A percentile compares a stretch with the other conserved stretches of the same genome.
phyloP scores from a whole-genome alignment of 257 asterid species.

The Euphrasia confusa region DNA sequence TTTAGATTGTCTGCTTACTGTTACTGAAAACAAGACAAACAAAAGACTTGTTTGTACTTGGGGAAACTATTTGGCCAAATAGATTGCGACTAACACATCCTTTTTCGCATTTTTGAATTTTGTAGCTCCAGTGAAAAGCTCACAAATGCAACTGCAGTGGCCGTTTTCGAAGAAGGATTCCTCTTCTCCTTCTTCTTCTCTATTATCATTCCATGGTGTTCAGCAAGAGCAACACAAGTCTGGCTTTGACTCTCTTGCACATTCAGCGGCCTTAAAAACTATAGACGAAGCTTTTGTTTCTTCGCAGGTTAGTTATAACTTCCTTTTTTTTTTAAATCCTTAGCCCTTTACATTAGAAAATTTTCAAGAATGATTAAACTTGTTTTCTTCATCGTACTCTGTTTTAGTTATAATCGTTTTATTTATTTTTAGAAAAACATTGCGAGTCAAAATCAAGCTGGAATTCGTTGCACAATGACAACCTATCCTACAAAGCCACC shows the following conservation, averaged over 20 bases:
- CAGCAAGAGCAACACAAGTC: slow-evolving; percentile 40
- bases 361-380: too few relatives aligned
- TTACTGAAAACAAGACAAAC: neutral
- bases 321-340: too few relatives aligned
- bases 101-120: neutral
- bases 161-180: slow-evolving; percentile 49
- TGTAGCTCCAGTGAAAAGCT: slow-evolving; percentile 47
- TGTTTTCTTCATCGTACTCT: too few relatives aligned
- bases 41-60: slow-evolving; percentile 1
- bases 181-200: slow-evolving; percentile 24
- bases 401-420: neutral
- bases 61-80: neutral
- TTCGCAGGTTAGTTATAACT: slow-evolving; percentile 38
- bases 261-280: slow-evolving; percentile 41
- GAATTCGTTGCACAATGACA: slow-evolving; percentile 34
- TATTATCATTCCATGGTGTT: slow-evolving; percentile 37
- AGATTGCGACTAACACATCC: neutral
- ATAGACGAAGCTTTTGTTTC: slow-evolving; percentile 32
- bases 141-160: slow-evolving; percentile 54
- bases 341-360: too few relatives aligned
- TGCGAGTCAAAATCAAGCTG: slow-evolving; percentile 42
- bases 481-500: slow-evolving; percentile 27
- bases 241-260: slow-evolving; percentile 59
- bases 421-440: slow-evolving; percentile 39
- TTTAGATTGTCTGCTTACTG: slow-evolving; percentile 8